Percentiles rank a stretch among this genome's conserved stretches.
phyloP scores from a whole-genome alignment of 331 rosid species.

The Telfairia occidentalis region DNA sequence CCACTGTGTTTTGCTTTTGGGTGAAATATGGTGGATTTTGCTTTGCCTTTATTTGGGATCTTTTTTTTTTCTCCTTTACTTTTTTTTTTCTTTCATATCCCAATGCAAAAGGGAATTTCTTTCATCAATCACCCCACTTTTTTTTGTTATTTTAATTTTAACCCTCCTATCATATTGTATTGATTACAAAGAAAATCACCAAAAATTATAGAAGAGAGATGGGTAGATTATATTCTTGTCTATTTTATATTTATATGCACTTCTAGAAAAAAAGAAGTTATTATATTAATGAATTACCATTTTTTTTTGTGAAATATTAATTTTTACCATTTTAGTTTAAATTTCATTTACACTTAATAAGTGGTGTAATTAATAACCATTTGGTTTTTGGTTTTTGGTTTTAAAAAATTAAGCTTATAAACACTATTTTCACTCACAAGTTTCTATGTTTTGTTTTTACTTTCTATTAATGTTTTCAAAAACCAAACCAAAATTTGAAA shows the following conservation, averaged over 20 bases:
- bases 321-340: too few species aligned
- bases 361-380: too few species aligned
- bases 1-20: conserved; percentile 12
- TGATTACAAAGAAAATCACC: not conserved
- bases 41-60: conserved; percentile 7
- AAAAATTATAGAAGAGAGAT: not conserved
- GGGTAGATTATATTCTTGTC: not conserved
- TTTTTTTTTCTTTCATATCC: not conserved
- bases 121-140: not conserved
- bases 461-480: too few species aligned
- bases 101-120: not conserved
- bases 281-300: too few species aligned
- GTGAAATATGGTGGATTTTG: conserved; percentile 7
- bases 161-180: not conserved
- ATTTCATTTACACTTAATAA: too few species aligned
- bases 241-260: not conserved
- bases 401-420: too few species aligned
- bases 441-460: too few species aligned
- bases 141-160: not conserved
- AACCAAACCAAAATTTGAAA: too few species aligned
- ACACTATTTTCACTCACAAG: too few species aligned
- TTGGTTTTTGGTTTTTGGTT: too few species aligned
- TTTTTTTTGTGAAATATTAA: too few species aligned
- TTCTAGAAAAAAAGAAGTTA: too few species aligned
- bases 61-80: not conserved